Evolutionary conservation across 371 early-diverging fungal genomes (phyloP).

Genomic region (Mucor mucedo): DNA sequence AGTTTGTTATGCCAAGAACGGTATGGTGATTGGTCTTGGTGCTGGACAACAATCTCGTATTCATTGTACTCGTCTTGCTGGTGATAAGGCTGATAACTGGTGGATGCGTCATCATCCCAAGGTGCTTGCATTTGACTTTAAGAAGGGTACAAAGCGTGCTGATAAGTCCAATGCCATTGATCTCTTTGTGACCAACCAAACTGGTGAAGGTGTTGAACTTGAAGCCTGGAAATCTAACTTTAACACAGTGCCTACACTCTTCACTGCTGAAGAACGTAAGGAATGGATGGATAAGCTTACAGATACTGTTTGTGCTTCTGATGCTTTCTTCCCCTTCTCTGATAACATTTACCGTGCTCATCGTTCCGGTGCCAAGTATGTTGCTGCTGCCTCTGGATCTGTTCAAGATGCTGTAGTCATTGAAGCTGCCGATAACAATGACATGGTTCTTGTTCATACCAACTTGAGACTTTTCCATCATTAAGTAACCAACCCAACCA

Average conservation of each 20-base stretch:
- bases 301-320: conserved; percentile 87
- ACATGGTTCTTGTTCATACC: conserved; percentile 88
- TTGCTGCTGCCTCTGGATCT: conserved; percentile 92
- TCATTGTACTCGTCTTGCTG: conserved; percentile 97
- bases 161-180: conserved; percentile 98
- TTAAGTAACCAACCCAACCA: conserved; percentile 41
- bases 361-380: conserved; percentile 85
- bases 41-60: conserved; percentile 98
- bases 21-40: conserved; percentile 97
- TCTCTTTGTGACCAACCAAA: conserved; percentile 86
- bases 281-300: conserved; percentile 74
- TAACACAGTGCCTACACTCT: conserved; percentile 74
- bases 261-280: conserved; percentile 82
- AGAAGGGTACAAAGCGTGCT: conserved; percentile 88
- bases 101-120: conserved; percentile 96
- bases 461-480: conserved; percentile 95
- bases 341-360: conserved; percentile 93
- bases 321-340: conserved; percentile 98
- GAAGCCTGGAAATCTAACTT: conserved; percentile 84
- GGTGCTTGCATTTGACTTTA: conserved; percentile 86
- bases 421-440: conserved; percentile 78
- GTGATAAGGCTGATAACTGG: conserved; percentile 98
- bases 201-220: conserved; percentile 80
- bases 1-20: conserved; percentile 96
- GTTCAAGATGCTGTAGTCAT: conserved; percentile 90